A percentile compares a stretch with the other conserved stretches of the same genome.
phyloP scores from a whole-genome alignment of 2,329 filamentous ascomycete species.

The Penicillium occitanis region DNA sequence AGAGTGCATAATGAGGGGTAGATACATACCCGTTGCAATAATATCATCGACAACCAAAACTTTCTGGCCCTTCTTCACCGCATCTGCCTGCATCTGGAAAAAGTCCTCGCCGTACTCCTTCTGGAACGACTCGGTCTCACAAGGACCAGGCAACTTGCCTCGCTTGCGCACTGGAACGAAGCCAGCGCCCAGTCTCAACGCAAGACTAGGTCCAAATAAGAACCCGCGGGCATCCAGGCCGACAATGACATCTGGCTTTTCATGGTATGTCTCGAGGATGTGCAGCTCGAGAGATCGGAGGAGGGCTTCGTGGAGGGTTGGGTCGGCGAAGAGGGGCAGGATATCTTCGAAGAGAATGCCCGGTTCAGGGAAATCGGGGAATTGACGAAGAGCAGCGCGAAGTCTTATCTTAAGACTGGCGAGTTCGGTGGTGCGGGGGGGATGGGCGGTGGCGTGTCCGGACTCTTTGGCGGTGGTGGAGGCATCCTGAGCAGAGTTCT shows the following conservation, averaged over 20 bases:
- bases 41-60: conserved; percentile 96
- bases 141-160: conserved; percentile 91
- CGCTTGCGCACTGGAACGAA: conserved; percentile 94
- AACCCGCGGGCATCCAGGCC: conserved; percentile 94
- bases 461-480: conserved; percentile 40
- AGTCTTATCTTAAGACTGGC: conserved; percentile 66
- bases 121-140: conserved; percentile 78
- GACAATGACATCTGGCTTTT: conserved; percentile 82
- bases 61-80: conserved; percentile 80
- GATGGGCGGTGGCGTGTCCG: conserved; percentile 47
- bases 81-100: conserved; percentile 92
- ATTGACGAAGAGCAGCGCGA: conserved; percentile 74
- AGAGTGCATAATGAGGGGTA: neutral
- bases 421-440: conserved; percentile 55
- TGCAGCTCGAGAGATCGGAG: conserved; percentile 84
- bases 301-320: conserved; percentile 70
- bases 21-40: conserved; percentile 80
- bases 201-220: conserved; percentile 87
- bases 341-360: conserved; percentile 98
- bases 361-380: conserved; percentile 85
- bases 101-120: conserved; percentile 96
- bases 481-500: conserved; percentile 37
- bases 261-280: conserved; percentile 62
- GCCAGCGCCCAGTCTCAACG: conserved; percentile 74
- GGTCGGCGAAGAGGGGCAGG: conserved; percentile 87